phyloP scores from a whole-genome alignment of 257 asterid genomes.

The Gentiana macrophylla region DNA sequence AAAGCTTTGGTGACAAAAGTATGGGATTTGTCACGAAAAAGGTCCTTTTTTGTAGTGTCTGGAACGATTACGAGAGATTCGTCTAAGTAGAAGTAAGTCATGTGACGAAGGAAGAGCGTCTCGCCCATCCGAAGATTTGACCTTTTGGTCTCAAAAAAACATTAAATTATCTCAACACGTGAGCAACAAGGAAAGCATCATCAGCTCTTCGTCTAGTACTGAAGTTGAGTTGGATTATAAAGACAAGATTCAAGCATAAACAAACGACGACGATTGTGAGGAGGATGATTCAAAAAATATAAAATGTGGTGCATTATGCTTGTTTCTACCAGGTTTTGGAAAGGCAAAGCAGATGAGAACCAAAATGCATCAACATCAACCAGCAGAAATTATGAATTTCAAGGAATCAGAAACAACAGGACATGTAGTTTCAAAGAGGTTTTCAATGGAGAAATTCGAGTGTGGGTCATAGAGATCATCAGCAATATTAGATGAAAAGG shows the following conservation, averaged over 20 bases:
- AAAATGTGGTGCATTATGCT: constrained; percentile 60
- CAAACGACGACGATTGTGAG: constrained; percentile 1
- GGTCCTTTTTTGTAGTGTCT: too few species aligned
- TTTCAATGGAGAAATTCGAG: constrained; percentile 71
- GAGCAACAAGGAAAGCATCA: neutral
- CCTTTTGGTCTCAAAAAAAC: constrained; percentile 23
- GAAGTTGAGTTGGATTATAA: neutral
- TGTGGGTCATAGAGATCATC: constrained; percentile 82
- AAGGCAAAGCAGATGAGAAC: constrained; percentile 41
- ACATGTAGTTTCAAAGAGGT: constrained; percentile 39
- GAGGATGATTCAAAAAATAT: constrained; percentile 37
- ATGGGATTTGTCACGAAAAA: too few species aligned
- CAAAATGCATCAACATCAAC: constrained; percentile 17
- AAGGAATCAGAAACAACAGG: too few species aligned
- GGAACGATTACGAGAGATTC: constrained; percentile 47
- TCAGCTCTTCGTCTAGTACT: neutral
- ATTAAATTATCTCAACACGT: neutral
- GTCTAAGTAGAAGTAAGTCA: constrained; percentile 32
- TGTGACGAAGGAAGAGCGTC: constrained; percentile 30
- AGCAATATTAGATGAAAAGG: constrained; percentile 24
- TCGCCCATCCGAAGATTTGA: constrained; percentile 47
- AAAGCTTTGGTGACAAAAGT: too few species aligned
- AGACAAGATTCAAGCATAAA: neutral
- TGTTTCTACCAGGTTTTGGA: constrained; percentile 68
- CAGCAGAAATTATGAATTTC: too few species aligned